Percentiles rank a stretch among this genome's conserved stretches.
Evolutionary conservation across 129 eudicot genomes (phyloP).

Genomic region (Heracleum sosnowskyi): DNA sequence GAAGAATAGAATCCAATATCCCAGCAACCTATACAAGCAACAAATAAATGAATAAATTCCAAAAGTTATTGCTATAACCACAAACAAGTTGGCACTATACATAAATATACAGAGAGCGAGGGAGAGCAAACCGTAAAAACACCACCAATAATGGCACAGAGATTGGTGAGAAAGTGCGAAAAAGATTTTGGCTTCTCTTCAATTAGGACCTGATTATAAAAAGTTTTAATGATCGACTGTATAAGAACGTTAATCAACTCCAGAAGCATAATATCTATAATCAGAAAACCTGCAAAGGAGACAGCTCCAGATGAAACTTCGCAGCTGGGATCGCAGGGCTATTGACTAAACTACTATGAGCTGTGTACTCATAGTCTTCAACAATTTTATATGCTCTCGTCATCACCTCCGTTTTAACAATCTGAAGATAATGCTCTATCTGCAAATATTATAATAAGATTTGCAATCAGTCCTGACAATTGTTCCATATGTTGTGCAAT

Average conservation of each 20-base stretch:
- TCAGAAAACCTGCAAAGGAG: slow-evolving; percentile 83
- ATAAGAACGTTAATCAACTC: not conserved
- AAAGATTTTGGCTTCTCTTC: slow-evolving; percentile 75
- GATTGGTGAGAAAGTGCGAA: slow-evolving; percentile 84
- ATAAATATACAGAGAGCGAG: not conserved
- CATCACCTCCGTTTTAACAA: slow-evolving; percentile 89
- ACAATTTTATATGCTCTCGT: slow-evolving; percentile 54
- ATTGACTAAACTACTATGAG: slow-evolving; percentile 90
- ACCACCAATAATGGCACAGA: slow-evolving; percentile 97
- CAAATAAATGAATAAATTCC: not conserved
- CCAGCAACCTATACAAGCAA: slow-evolving; percentile 72
- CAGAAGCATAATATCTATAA: not conserved
- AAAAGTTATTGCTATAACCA: slow-evolving; percentile 5
- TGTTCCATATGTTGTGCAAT: not conserved
- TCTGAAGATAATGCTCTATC: slow-evolving; percentile 96
- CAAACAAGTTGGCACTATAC: not conserved
- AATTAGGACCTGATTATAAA: slow-evolving; percentile 53
- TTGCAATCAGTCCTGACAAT: not conserved
- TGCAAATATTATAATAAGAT: slow-evolving; percentile 25
- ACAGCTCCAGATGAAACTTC: slow-evolving; percentile 76
- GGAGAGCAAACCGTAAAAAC: slow-evolving; percentile 72
- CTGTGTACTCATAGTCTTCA: slow-evolving; percentile 90
- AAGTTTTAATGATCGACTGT: not conserved
- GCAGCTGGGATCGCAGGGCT: slow-evolving; percentile 71
- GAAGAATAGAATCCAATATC: slow-evolving; percentile 81